Base-by-base conservation (phyloP, 2,329 filamentous ascomycete genomes). In the Colletotrichum musicola region DNA sequence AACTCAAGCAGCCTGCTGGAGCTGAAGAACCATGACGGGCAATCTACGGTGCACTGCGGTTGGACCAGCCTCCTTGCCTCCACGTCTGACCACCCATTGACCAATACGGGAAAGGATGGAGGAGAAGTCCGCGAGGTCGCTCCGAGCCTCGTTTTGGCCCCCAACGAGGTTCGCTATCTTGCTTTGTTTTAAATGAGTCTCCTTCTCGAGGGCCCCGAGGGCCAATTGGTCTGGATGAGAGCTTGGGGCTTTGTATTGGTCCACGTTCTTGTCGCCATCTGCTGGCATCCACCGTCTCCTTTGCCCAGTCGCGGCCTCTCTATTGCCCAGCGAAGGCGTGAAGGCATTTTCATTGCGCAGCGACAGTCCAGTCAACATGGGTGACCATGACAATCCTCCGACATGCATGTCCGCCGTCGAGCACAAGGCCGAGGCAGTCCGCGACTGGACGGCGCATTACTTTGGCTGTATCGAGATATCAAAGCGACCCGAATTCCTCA, bases 401-500 rank as follows among this genome's bases (percentile, higher is more conserved):
- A 50, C 44, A 4, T 64, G 53, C n/a, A n/a, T 58, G 20, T 64
- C 61, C 12, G 44, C 44, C 16, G 16, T 27, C 5, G 42, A 18
- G 4, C 61, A 64, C n/a, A 30, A 30, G 4, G 20, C 61, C 1
- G 30, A 51, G 3, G 13, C 22, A 7, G 60, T 67, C 25, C 18
- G 46, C 9, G 60, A 63, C 22, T 27, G 50, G 6, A 18, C 38
- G 2, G n/a, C 22, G 4, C 64, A 67, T 3, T 67, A 67, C 38
- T 53, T 63, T 18, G 59, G 59, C 22, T 67, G 64, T 44, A 67
- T 67, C 12, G 18, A 57, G 13, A 56, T 63, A 12, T 22, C 30
- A 4, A 50, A 63, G 16, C 44, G 64, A 2, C 9, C 53, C 5
- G 6, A 38, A 1, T 67, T 67, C 35, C n/a, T 67, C 7, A n/a